phyloP scores from a whole-genome alignment of 106 monocot genomes.

The Agapanthus africanus region DNA sequence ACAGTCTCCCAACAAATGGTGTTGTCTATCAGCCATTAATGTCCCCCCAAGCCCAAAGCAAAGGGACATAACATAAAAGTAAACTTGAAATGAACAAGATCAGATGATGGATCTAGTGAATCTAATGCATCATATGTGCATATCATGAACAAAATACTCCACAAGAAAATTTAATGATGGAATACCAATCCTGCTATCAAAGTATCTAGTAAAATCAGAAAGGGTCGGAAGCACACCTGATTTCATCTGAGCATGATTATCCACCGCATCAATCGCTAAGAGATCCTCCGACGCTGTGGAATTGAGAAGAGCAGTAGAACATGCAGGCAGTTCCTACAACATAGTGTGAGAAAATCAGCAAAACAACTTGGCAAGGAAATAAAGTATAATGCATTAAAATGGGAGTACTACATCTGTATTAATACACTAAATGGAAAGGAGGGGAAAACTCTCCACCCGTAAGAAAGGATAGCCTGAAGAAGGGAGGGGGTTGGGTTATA shows the following conservation, averaged over 20 bases:
- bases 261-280: background rate
- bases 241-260: constrained; percentile 8
- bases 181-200: too few species aligned
- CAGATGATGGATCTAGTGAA: background rate
- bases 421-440: background rate
- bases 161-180: too few species aligned
- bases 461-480: too few species aligned
- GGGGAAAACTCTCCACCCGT: background rate
- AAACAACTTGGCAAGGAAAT: background rate
- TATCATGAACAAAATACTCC: background rate
- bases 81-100: background rate
- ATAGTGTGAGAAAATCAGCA: background rate
- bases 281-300: constrained; percentile 3
- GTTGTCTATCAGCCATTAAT: background rate
- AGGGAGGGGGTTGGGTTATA: too few species aligned
- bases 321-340: constrained; percentile 12
- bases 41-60: background rate
- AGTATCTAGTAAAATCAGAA: background rate
- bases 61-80: background rate
- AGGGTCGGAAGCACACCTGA: constrained; percentile 3
- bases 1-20: background rate
- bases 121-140: background rate
- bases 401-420: background rate
- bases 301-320: constrained; percentile 5
- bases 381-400: background rate